A percentile compares a stretch with the other conserved stretches of the same genome.
These are phyloP conservation scores for Triangularia setosa DNA, from an alignment of 2,329 filamentous ascomycete genomes.

Conservation along the genomic window DNA sequence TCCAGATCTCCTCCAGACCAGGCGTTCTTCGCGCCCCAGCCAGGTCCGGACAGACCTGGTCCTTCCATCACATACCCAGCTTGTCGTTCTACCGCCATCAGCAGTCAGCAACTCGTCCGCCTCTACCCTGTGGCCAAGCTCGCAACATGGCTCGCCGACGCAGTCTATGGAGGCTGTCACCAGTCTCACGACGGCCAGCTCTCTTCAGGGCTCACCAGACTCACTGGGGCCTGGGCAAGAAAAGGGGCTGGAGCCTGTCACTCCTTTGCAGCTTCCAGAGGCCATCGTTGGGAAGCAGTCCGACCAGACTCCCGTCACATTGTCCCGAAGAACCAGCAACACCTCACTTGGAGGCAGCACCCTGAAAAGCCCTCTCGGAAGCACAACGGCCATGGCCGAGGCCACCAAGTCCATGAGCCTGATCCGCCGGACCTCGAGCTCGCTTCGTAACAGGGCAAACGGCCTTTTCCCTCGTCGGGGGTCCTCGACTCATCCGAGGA, in stretches of 20 bases:
- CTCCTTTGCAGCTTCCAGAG: slow-evolving; percentile 68
- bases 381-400: slow-evolving; percentile 54
- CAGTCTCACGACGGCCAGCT: slow-evolving; percentile 54
- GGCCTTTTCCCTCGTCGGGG: slow-evolving; percentile 62
- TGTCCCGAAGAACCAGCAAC: slow-evolving; percentile 56
- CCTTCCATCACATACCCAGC: slow-evolving; percentile 35
- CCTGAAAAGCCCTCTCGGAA: slow-evolving; percentile 37
- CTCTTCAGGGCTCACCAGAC: slow-evolving; percentile 65
- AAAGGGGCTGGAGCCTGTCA: slow-evolving; percentile 48
- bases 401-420: slow-evolving; percentile 49
- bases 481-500: slow-evolving; percentile 71
- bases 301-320: slow-evolving; percentile 16
- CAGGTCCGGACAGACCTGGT: slow-evolving; percentile 46
- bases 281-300: slow-evolving; percentile 41
- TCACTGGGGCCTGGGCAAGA: slow-evolving; percentile 55
- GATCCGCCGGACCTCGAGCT: slow-evolving; percentile 81
- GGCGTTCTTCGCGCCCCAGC: slow-evolving; percentile 42
- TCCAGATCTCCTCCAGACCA: slow-evolving; percentile 36
- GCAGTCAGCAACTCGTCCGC: slow-evolving; percentile 54
- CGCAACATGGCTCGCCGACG: slow-evolving; percentile 53
- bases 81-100: slow-evolving; percentile 45
- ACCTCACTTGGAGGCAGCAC: slow-evolving; percentile 60
- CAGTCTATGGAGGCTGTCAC: slow-evolving; percentile 50
- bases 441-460: slow-evolving; percentile 31
- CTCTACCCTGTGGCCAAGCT: slow-evolving; percentile 53